A percentile compares a stretch with the other conserved stretches of the same genome.
phyloP scores from a whole-genome alignment of 2,329 filamentous ascomycete genomes.

The Exophiala spinifera region DNA sequence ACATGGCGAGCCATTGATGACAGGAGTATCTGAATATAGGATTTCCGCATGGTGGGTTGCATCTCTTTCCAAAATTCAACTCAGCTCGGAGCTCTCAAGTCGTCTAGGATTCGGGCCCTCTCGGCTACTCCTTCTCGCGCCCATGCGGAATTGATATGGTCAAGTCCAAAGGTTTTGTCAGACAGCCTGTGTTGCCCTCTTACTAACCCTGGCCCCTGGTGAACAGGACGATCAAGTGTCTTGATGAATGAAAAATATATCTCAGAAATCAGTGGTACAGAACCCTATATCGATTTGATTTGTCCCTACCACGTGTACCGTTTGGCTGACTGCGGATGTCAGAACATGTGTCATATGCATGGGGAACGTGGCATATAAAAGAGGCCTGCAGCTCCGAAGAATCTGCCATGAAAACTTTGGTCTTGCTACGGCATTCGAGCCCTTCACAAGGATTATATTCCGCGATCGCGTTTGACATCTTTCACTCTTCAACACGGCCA shows the following conservation, averaged over 20 bases:
- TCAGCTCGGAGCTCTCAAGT: neutral
- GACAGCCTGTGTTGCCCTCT: slow-evolving; percentile 1
- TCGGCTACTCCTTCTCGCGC: neutral
- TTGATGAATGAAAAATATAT: neutral
- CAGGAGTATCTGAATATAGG: neutral
- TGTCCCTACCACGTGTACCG: neutral
- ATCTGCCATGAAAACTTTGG: neutral
- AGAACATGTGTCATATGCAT: slow-evolving; percentile 11
- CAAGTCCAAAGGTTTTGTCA: neutral
- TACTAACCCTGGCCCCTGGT: neutral
- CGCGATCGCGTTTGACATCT: neutral
- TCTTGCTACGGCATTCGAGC: slow-evolving; percentile 1
- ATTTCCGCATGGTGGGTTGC: neutral
- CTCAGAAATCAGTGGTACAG: slow-evolving; percentile 8
- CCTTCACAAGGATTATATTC: neutral
- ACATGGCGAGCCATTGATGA: neutral
- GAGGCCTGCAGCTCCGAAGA: neutral
- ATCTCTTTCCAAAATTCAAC: neutral
- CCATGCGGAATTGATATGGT: neutral
- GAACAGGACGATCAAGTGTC: neutral
- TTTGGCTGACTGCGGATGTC: neutral
- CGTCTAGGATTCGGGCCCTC: neutral
- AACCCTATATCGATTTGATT: slow-evolving; percentile 3
- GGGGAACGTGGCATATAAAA: slow-evolving; percentile 17
- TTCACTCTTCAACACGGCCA: neutral